These are phyloP conservation scores for Panicum hallii DNA, from an alignment of 202 grass and related monocot genomes.

Conservation along the genomic window DNA sequence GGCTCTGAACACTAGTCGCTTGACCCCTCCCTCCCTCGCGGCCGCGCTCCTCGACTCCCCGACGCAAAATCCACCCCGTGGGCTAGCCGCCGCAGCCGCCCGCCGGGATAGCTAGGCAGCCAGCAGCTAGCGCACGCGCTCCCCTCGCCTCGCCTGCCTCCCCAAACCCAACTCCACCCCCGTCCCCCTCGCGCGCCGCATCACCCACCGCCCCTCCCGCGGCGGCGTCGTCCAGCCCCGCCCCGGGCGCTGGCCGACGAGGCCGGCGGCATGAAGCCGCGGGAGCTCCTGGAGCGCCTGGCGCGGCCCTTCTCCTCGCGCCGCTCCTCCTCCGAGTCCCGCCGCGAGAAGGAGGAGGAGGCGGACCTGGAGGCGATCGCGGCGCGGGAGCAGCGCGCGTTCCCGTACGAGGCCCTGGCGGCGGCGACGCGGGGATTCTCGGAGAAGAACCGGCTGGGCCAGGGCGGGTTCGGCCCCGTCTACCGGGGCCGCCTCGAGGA, in stretches of 20 bases:
- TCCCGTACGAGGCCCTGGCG: slow-evolving; percentile 65
- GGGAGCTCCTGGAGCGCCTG: slow-evolving; percentile 49
- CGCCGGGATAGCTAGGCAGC: background rate
- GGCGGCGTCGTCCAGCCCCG: too few species aligned
- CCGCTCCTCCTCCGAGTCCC: background rate
- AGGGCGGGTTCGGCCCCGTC: slow-evolving; percentile 92
- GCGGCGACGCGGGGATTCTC: slow-evolving; percentile 70
- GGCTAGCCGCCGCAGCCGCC: background rate
- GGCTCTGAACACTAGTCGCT: background rate
- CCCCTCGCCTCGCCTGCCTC: too few species aligned
- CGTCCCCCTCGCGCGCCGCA: background rate
- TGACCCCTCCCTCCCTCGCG: background rate
- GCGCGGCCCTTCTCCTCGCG: slow-evolving; percentile 42
- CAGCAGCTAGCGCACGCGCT: background rate
- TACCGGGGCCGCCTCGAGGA: slow-evolving; percentile 69
- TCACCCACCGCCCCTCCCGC: background rate
- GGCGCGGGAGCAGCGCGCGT: slow-evolving; percentile 68
- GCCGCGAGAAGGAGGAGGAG: slow-evolving; percentile 46
- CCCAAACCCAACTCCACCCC: background rate
- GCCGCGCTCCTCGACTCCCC: background rate
- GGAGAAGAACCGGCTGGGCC: slow-evolving; percentile 70
- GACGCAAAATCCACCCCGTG: background rate
- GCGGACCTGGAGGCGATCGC: slow-evolving; percentile 83
- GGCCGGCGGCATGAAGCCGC: slow-evolving; percentile 46
- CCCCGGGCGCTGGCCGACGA: background rate